Evolutionary conservation across 352 stramenopile species (phyloP), one percentile per base, ranked within the genome.

Genomic region (Globisporangium irregulare): DNA sequence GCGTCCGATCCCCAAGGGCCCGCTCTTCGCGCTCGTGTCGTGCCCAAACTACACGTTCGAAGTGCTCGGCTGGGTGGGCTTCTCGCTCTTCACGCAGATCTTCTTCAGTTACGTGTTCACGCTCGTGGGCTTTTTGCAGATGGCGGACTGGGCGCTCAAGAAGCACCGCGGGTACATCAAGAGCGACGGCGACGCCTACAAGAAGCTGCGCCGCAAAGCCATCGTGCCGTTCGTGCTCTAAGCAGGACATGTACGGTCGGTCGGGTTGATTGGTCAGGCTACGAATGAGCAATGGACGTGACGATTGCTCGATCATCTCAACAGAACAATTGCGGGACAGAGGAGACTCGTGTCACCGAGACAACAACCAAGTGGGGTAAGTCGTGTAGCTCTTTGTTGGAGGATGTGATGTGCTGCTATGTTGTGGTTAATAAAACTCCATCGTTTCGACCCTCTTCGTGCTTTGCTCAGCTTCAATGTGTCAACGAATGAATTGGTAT

Each of bases 11-110:
- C 89, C 85, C 20, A 89, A 80, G 66, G 86, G 82, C 2, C 79
- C 74, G 59, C 81, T 96, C 29, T 97, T 97, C 64, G 70, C 75
- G n/a, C 74, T 94, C 48, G 86, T 96, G 18, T 94, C 88, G 68
- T 97, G 88, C 77, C 91, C 91, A 36, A 97, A 97, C 76, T 97
- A 97, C 77, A 93, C 84, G 64, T 96, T 95, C 67, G 91, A 97
- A 67, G 86, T 97, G 66, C 76, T 94, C 25, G 85, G 86, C 55
- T 97, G 91, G 91, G 69, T 96, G n/a, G 85, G 82, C 56, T 97
- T 95, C 75, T 92, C 87, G 53, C 73, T 96, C 69, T 85, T 94
- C 62, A 97, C 89, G 67, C 84, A 95, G 70, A 84, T 92, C 69
- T 83, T 78, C 46, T 89, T 89, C 54, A 85, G 82, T 69, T 94